Percentiles rank a stretch among this genome's conserved stretches.
Conservation (phyloP, 805 yeast species). For the Saccharomycopsis fibuligera region DNA sequence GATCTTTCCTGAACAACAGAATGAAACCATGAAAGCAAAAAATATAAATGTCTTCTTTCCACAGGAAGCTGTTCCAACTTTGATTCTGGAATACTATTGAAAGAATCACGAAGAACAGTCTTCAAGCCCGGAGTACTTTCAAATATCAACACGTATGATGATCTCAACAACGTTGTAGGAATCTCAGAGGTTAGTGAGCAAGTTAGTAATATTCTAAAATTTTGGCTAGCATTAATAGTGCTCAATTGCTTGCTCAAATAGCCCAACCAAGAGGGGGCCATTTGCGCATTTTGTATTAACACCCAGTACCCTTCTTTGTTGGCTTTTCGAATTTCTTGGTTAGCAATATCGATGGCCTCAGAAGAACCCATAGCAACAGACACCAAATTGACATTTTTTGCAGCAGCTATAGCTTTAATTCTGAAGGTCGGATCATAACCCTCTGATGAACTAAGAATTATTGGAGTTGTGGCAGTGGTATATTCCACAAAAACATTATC, state of each 20-base stretch:
- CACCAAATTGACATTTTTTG: conserved; percentile 26
- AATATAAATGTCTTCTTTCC: conserved; percentile 42
- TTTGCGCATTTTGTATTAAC: conserved; percentile 73
- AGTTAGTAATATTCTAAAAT: conserved; percentile 60
- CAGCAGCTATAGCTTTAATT: conserved; percentile 40
- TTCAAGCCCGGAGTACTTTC: conserved; percentile 62
- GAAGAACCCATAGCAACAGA: conserved; percentile 67
- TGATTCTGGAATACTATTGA: conserved; percentile 25
- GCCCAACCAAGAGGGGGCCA: conserved; percentile 60
- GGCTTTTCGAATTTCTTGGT: conserved; percentile 42
- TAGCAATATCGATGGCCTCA: conserved; percentile 57
- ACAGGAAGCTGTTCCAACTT: conserved; percentile 28
- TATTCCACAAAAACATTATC: neutral
- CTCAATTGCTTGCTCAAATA: conserved; percentile 43
- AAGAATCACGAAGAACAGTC: conserved; percentile 36
- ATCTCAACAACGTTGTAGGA: conserved; percentile 51
- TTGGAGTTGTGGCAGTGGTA: conserved; percentile 28
- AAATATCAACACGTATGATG: conserved; percentile 48
- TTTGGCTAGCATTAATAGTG: conserved; percentile 25
- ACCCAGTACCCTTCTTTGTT: conserved; percentile 59
- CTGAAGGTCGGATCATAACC: conserved; percentile 63
- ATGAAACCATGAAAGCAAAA: conserved; percentile 66
- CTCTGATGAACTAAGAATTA: conserved; percentile 51
- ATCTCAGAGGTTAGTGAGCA: conserved; percentile 42
- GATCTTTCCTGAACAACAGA: conserved; percentile 52